Conservation (phyloP, 2,329 filamentous ascomycete genomes). For the Alternaria burnsii region DNA sequence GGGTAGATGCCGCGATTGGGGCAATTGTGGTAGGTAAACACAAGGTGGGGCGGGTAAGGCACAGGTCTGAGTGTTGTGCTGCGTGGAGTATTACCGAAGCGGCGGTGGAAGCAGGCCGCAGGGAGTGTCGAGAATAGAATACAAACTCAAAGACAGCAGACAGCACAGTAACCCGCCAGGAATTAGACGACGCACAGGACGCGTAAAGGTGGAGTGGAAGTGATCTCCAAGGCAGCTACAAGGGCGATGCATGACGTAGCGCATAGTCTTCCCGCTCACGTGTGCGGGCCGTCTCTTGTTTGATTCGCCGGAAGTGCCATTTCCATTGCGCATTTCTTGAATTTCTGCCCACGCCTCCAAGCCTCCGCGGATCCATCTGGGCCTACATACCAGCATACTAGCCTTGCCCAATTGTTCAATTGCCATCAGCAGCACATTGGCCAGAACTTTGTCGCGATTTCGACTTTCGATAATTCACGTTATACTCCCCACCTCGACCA, state of each 20-base stretch:
- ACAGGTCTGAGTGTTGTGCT: conserved; percentile 32
- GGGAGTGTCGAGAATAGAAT: conserved; percentile 33
- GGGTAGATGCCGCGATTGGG: conserved; percentile 25
- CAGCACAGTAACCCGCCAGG: conserved; percentile 21
- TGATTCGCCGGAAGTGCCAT: conserved; percentile 34
- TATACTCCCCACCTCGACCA: background rate
- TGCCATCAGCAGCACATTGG: background rate
- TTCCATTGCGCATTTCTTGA: conserved; percentile 22
- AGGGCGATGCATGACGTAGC: conserved; percentile 48
- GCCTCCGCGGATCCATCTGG: conserved; percentile 9
- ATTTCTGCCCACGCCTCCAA: conserved; percentile 16
- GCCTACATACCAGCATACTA: background rate
- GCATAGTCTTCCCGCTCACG: conserved; percentile 32
- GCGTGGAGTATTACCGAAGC: conserved; percentile 28
- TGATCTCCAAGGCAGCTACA: conserved; percentile 48
- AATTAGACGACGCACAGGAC: conserved; percentile 33
- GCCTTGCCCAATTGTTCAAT: no score
- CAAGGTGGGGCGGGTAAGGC: conserved; percentile 27
- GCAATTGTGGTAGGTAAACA: conserved; percentile 40
- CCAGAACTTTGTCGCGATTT: background rate
- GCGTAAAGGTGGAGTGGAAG: conserved; percentile 29
- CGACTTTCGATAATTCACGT: background rate
- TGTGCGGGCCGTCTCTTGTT: conserved; percentile 32
- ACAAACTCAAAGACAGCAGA: conserved; percentile 28
- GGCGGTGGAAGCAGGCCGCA: conserved; percentile 18